Evolutionary conservation across 805 yeast species (phyloP).

Genomic region (Yarrowia porcina): DNA sequence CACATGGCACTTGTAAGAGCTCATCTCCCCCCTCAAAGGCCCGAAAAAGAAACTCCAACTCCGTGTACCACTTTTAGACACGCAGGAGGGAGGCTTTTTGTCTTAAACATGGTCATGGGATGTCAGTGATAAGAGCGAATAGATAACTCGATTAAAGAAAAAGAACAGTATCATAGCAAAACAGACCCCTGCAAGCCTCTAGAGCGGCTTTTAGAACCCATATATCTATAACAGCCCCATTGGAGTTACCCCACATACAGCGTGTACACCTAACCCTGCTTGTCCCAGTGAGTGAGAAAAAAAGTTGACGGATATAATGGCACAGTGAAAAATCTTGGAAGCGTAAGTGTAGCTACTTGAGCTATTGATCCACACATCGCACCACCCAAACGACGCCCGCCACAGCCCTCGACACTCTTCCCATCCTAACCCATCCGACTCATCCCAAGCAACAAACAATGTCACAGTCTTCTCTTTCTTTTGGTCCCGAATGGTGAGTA

Average conservation of each 20-base stretch:
- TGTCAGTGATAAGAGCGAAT: no score
- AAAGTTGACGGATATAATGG: conserved; percentile 23
- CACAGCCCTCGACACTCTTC: not conserved
- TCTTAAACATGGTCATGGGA: not conserved
- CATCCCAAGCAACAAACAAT: not conserved
- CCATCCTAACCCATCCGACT: not conserved
- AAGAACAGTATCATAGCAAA: no score
- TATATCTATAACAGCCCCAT: not conserved
- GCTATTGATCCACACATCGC: conserved; percentile 1
- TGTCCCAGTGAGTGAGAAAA: conserved; percentile 21
- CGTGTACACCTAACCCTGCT: conserved; percentile 15
- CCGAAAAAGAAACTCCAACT: not conserved
- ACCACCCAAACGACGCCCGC: not conserved
- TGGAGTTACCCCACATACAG: conserved; percentile 14
- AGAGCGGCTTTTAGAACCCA: no score
- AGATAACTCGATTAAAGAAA: no score
- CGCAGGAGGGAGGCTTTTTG: not conserved
- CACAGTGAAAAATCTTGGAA: conserved; percentile 19
- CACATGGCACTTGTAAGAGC: not conserved
- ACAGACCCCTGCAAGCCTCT: no score
- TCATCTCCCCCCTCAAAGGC: not conserved
- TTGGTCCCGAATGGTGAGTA: conserved; percentile 27
- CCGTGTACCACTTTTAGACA: not conserved
- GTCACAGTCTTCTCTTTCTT: conserved; percentile 27
- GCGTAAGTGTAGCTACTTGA: conserved; percentile 22